phyloP scores from a whole-genome alignment of 148 eudicot genomes.

The Fagopyrum esculentum region DNA sequence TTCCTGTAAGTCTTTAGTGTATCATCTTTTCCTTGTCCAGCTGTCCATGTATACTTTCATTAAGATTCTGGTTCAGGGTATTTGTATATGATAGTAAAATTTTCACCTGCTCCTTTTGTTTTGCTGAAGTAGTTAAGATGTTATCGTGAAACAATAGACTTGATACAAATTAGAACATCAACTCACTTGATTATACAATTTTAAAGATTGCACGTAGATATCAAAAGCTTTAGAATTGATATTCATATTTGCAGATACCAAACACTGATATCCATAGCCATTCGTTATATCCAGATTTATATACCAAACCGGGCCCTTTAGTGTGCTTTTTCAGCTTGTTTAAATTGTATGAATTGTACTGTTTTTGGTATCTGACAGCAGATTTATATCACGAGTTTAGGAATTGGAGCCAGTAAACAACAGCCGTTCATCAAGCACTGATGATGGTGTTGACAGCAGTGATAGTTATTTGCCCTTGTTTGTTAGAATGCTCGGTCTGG shows the following conservation, averaged over 20 bases:
- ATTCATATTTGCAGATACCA: too few relatives aligned
- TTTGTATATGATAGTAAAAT: not conserved
- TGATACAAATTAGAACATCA: not conserved
- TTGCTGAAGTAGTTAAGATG: constrained; percentile 1
- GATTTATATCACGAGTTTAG: constrained; percentile 25
- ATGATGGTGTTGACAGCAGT: constrained; percentile 11
- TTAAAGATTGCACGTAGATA: not conserved
- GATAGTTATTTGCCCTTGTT: constrained; percentile 66
- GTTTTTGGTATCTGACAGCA: not conserved
- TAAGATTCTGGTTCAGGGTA: not conserved
- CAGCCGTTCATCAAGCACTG: constrained; percentile 27
- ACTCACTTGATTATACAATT: not conserved
- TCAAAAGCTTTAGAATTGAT: not conserved
- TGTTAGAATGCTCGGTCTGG: constrained; percentile 80
- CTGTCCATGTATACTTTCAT: not conserved
- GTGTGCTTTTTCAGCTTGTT: not conserved
- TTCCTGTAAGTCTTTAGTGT: not conserved
- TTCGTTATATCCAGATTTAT: too few relatives aligned
- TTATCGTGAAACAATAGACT: not conserved
- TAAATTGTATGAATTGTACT: not conserved
- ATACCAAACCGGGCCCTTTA: too few relatives aligned
- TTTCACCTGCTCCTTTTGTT: not conserved
- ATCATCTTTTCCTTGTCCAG: not conserved
- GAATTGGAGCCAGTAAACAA: constrained; percentile 26
- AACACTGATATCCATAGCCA: too few relatives aligned